phyloP scores from a whole-genome alignment of 495 filamentous ascomycete genomes.

The Viridothelium virens region DNA sequence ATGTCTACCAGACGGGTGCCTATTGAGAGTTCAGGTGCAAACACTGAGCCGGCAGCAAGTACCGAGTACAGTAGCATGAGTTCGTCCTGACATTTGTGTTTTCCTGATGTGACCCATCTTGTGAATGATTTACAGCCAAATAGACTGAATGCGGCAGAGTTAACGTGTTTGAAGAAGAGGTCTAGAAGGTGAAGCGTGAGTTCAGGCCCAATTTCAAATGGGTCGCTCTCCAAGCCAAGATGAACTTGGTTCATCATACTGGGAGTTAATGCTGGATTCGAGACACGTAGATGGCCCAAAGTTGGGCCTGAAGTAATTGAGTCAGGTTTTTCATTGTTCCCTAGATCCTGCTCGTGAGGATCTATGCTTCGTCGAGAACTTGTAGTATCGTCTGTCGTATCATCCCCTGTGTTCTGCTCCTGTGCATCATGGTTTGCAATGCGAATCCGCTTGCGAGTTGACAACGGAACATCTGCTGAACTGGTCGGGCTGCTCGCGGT shows the following conservation, averaged over 20 bases:
- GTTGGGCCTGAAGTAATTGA: background rate
- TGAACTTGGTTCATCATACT: background rate
- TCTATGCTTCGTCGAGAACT: background rate
- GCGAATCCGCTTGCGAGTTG: background rate
- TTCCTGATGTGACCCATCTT: constrained; percentile 46
- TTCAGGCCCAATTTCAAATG: constrained; percentile 44
- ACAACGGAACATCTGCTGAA: background rate
- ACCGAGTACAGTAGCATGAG: constrained; percentile 63
- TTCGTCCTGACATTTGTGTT: constrained; percentile 53
- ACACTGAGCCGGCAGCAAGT: constrained; percentile 51
- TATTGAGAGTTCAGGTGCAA: constrained; percentile 41
- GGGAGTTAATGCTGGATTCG: background rate
- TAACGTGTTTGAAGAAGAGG: constrained; percentile 48
- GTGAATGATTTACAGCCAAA: constrained; percentile 48
- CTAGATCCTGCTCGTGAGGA: background rate
- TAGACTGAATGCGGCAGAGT: constrained; percentile 48
- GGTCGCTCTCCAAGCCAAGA: constrained; percentile 49
- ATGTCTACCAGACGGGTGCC: constrained; percentile 48
- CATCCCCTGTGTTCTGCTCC: background rate
- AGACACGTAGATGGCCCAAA: background rate
- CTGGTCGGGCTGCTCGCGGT: background rate
- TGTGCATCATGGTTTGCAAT: background rate
- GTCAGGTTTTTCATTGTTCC: background rate
- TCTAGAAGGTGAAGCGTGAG: constrained; percentile 46
- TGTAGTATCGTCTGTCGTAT: background rate